Evolutionary conservation across 257 asterid genomes (phyloP), one percentile per base, ranked within the genome.

Genomic region (Anisodus acutangulus): DNA sequence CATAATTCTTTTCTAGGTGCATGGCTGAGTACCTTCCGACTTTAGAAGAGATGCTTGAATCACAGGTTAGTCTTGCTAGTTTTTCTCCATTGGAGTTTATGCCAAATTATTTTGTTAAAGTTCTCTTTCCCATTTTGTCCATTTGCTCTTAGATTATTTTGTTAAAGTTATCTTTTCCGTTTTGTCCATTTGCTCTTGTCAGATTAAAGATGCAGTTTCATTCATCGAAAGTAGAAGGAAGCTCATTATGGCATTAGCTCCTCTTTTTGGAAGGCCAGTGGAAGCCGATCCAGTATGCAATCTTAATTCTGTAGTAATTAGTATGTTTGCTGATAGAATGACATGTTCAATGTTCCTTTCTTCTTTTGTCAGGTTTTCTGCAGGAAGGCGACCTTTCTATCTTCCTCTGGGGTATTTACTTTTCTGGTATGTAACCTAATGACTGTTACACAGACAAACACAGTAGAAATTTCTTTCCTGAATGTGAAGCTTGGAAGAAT

Each of bases 21-120:
- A 93, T 92, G 88, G 97, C 98, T 86, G 98, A 93, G 90, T 97
- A 97, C 91, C 95, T 97, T 81, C 97, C 97, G 12, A 89, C 80
- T 74, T 84, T 97, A 86, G 99, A 97, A 88, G 93, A 91, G 82
- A 89, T 88, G 89, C 91, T 97, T 85, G 92, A 80, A 81, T 86
- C 91, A 37, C 98, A 97, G 97, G 99, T 95, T 85, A 87, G 88
- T 86, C 84, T 70, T 78, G 41, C 64, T 72, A 49, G n/a, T 53
- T 78, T 47, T 51, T 67, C 11, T 57, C n/a, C 54, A 31, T 70
- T 15, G 7, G 37, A 35, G 35, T 49, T 57, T 37, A 8, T 49
- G 53, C 45, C 70, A 19, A 81, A 60, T 37, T 76, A 8, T 81
- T 54, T 66, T 39, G 19, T 64, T 58, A 41, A 43, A 66, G 39